These are phyloP conservation scores for Diaporthe capsici DNA, from an alignment of 2,329 filamentous ascomycete species.

Conservation along the genomic window DNA sequence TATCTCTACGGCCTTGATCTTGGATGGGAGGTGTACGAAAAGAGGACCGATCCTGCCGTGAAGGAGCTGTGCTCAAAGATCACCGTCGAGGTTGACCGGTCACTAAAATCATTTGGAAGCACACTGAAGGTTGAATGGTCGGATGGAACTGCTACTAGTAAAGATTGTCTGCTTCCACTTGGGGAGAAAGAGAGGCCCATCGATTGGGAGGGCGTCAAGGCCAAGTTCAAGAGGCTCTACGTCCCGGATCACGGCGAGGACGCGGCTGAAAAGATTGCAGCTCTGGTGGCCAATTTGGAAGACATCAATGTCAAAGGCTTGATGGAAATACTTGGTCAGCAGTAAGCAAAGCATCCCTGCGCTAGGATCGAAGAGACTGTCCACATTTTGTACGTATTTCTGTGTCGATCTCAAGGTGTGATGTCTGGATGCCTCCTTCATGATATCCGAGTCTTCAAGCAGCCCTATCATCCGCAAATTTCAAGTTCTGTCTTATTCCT, in stretches of 20 bases:
- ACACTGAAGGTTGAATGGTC: neutral
- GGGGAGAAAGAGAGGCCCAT: conserved; percentile 9
- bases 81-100: neutral
- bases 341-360: neutral
- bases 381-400: too few relatives aligned
- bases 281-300: neutral
- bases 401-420: too few relatives aligned
- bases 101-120: neutral
- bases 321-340: conserved; percentile 2
- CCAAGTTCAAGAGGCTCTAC: neutral
- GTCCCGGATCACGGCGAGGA: neutral
- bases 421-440: too few relatives aligned
- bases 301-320: neutral
- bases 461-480: too few relatives aligned
- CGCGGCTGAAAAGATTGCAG: neutral
- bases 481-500: too few relatives aligned
- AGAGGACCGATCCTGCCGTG: neutral
- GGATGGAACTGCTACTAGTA: neutral
- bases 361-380: too few relatives aligned
- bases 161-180: neutral
- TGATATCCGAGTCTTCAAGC: too few relatives aligned
- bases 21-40: conserved; percentile 42
- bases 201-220: neutral
- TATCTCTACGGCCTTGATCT: conserved; percentile 46
- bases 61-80: neutral